phyloP scores from a whole-genome alignment of 129 eudicot species.

The Glebionis coronaria region DNA sequence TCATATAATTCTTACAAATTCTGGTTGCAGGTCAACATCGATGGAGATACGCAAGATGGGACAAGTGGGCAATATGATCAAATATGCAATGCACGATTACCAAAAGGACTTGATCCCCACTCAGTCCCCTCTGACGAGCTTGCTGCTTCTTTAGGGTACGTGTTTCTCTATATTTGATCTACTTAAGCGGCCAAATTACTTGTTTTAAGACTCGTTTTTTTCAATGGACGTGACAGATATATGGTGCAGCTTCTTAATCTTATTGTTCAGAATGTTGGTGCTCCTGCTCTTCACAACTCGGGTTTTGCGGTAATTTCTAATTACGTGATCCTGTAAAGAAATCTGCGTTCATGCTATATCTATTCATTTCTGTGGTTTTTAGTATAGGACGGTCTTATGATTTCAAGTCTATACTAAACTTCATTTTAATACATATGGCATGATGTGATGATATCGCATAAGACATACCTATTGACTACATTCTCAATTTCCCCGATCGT shows the following conservation, averaged over 20 bases:
- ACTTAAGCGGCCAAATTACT: neutral
- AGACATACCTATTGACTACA: too few relatives aligned
- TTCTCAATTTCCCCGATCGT: too few relatives aligned
- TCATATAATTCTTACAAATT: neutral
- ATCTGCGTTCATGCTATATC: conserved; percentile 5
- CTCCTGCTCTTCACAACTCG: conserved; percentile 95
- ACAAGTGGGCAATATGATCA: conserved; percentile 75
- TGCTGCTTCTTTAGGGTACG: conserved; percentile 83
- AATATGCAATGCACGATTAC: conserved; percentile 81
- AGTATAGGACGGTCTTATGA: too few relatives aligned
- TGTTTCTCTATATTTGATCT: neutral
- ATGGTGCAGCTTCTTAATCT: conserved; percentile 98
- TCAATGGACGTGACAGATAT: conserved; percentile 45
- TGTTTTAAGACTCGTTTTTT: neutral
- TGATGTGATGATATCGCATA: too few relatives aligned
- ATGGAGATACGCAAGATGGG: conserved; percentile 70
- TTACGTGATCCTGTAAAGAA: neutral
- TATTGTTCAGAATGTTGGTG: conserved; percentile 64
- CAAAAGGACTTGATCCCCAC: conserved; percentile 92
- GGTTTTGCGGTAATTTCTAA: conserved; percentile 85
- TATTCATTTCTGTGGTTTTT: conserved; percentile 14
- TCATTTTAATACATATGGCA: too few relatives aligned
- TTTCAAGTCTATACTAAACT: too few relatives aligned
- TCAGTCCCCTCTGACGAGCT: conserved; percentile 90
- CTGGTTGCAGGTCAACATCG: conserved; percentile 57